Evolutionary conservation across 805 yeast species (phyloP).

Genomic region (Cyberlindnera sargentensis): DNA sequence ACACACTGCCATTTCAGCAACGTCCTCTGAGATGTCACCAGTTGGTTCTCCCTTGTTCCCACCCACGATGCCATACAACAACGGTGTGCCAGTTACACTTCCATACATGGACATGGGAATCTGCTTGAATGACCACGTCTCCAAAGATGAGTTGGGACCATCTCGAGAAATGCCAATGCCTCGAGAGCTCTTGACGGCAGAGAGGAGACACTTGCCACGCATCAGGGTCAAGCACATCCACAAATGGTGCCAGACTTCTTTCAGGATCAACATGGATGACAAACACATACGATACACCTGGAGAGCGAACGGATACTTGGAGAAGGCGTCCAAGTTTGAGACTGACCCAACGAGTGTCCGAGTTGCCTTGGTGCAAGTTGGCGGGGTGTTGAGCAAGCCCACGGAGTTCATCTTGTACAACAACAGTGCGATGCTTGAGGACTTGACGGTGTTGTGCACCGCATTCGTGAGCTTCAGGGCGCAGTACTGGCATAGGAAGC

Average conservation of each 20-base stretch:
- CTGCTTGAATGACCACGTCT: constrained; percentile 2
- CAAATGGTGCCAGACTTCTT: not conserved
- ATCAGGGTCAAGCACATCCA: not conserved
- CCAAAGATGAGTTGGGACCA: constrained; percentile 1
- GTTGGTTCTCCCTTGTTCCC: not conserved
- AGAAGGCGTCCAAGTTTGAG: constrained; percentile 5
- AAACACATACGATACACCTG: constrained; percentile 8
- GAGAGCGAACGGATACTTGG: constrained; percentile 18
- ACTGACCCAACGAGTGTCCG: constrained; percentile 9
- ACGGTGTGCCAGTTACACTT: not conserved
- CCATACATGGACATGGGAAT: constrained; percentile 13
- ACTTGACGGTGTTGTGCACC: constrained; percentile 8
- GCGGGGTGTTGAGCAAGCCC: not conserved
- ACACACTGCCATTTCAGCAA: not conserved
- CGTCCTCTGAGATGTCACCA: not conserved
- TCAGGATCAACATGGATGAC: constrained; percentile 3
- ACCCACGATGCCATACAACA: not conserved
- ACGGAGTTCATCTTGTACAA: constrained; percentile 2
- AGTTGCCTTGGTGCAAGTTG: constrained; percentile 8
- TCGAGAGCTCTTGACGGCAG: constrained; percentile 1
- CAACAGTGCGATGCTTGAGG: constrained; percentile 12
- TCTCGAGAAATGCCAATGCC: not conserved
- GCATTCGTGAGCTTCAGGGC: constrained; percentile 11
- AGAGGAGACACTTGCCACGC: constrained; percentile 4
- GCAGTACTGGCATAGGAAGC: not conserved